phyloP scores from a whole-genome alignment of 1,139 yeast genomes.

The Geotrichum reessii region DNA sequence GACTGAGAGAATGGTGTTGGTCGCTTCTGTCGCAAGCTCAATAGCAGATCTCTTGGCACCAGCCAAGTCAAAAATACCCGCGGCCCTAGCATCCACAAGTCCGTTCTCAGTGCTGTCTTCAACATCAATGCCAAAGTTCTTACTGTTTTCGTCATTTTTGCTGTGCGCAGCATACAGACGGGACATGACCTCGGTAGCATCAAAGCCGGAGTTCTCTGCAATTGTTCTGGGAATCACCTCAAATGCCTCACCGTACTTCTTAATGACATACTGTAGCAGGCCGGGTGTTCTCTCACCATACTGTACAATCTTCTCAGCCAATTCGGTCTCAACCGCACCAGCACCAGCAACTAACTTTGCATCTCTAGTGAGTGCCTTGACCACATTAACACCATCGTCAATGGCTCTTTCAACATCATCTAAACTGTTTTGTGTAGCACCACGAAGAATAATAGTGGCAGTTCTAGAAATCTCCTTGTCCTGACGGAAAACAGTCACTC shows the following conservation, averaged over 20 bases:
- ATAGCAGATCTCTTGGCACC: conserved; percentile 82
- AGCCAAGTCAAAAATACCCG: conserved; percentile 72
- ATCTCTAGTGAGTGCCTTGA: conserved; percentile 82
- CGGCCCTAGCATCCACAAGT: conserved; percentile 60
- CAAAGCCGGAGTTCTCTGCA: conserved; percentile 93
- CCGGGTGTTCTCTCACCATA: conserved; percentile 96
- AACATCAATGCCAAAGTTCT: conserved; percentile 61
- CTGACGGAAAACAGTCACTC: conserved; percentile 92
- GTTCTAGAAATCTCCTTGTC: conserved; percentile 54
- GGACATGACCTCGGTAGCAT: conserved; percentile 81
- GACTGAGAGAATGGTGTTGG: conserved; percentile 80
- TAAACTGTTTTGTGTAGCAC: conserved; percentile 91
- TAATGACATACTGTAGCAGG: conserved; percentile 83
- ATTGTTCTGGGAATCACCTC: conserved; percentile 89
- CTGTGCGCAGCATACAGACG: conserved; percentile 80
- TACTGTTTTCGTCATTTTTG: conserved; percentile 32
- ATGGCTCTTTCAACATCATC: conserved; percentile 96
- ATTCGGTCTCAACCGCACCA: conserved; percentile 91
- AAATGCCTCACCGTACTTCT: conserved; percentile 89
- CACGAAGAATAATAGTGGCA: conserved; percentile 87
- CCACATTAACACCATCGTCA: conserved; percentile 91
- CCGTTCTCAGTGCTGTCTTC: conserved; percentile 60
- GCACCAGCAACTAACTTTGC: conserved; percentile 87
- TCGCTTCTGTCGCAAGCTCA: conserved; percentile 92
- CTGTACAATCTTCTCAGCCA: conserved; percentile 69